phyloP scores from a whole-genome alignment of 306 rosid genomes.

The Ormosia emarginata region DNA sequence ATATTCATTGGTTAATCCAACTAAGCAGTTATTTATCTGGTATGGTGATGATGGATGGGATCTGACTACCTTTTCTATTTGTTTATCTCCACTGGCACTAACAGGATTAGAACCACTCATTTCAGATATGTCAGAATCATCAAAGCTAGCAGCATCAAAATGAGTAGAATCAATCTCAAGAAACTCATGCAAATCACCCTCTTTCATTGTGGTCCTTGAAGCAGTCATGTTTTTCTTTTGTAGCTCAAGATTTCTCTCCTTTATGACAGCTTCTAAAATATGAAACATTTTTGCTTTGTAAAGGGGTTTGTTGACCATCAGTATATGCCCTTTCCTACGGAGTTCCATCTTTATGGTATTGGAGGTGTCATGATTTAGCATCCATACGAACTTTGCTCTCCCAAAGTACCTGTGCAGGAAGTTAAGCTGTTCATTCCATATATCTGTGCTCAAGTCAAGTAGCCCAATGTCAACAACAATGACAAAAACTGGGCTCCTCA shows the following conservation, averaged over 20 bases:
- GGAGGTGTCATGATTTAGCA: conserved; percentile 86
- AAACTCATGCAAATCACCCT: conserved; percentile 66
- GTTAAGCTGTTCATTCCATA: conserved; percentile 94
- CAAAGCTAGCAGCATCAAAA: conserved; percentile 72
- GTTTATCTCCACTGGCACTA: conserved; percentile 33
- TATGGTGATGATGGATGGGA: conserved; percentile 35
- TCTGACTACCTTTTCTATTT: conserved; percentile 29
- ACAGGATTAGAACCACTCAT: conserved; percentile 29
- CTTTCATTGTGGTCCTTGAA: conserved; percentile 41
- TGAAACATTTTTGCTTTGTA: conserved; percentile 86
- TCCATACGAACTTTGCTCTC: conserved; percentile 88
- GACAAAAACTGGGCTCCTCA: conserved; percentile 59
- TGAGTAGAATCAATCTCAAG: conserved; percentile 88
- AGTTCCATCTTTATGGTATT: conserved; percentile 83
- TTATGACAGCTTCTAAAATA: conserved; percentile 71
- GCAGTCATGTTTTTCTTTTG: conserved; percentile 47
- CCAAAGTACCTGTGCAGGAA: conserved; percentile 74
- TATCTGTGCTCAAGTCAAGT: conserved; percentile 95
- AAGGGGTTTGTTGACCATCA: conserved; percentile 79
- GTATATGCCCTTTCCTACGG: conserved; percentile 65
- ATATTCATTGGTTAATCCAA: conserved; percentile 44
- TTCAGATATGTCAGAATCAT: conserved; percentile 74
- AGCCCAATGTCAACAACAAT: conserved; percentile 80
- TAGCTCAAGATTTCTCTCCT: conserved; percentile 59
- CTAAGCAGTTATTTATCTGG: conserved; percentile 42